A percentile compares a stretch with the other conserved stretches of the same genome.
phyloP scores from a whole-genome alignment of 1,284 basidiomycete genomes.

The Pholiota adiposa region DNA sequence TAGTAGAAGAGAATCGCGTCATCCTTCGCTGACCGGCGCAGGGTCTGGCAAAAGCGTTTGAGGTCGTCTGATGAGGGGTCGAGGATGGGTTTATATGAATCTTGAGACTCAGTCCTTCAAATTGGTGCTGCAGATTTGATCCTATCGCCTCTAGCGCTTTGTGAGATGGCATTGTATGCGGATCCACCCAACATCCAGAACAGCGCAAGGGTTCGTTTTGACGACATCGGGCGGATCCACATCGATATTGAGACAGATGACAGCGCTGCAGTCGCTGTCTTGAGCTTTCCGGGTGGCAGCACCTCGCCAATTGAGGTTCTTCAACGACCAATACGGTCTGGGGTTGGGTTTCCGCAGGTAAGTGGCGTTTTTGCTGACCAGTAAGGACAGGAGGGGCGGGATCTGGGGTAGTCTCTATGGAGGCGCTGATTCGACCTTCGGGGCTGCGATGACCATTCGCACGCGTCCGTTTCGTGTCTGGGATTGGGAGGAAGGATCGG shows the following conservation, averaged over 20 bases:
- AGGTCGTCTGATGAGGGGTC: constrained; percentile 97
- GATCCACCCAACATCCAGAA: constrained; percentile 99
- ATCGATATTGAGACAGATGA: constrained; percentile 96
- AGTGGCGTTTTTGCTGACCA: constrained; percentile 88
- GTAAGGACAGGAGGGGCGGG: constrained; percentile 69
- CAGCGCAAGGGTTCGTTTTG: constrained; percentile 96
- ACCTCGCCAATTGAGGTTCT: constrained; percentile 78
- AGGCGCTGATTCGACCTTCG: constrained; percentile 35
- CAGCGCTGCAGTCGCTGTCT: constrained; percentile 92
- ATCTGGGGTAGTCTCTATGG: constrained; percentile 48
- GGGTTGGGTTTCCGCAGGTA: constrained; percentile 85
- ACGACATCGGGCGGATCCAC: constrained; percentile 97
- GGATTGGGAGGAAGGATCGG: constrained; percentile 41
- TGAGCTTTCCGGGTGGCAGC: constrained; percentile 81
- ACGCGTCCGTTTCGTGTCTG: constrained; percentile 30
- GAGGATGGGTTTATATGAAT: constrained; percentile 92
- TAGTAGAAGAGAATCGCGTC: constrained; percentile 98
- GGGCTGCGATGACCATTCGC: constrained; percentile 32
- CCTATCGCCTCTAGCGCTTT: constrained; percentile 92
- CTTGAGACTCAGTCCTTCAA: constrained; percentile 91
- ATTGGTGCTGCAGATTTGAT: constrained; percentile 93
- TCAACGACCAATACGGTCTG: constrained; percentile 63
- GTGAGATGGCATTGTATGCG: constrained; percentile 83
- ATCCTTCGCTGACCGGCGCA: constrained; percentile 90
- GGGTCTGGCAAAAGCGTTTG: constrained; percentile 84